phyloP scores from a whole-genome alignment of 2,329 filamentous ascomycete species.

The Trichoderma endophyticum region DNA sequence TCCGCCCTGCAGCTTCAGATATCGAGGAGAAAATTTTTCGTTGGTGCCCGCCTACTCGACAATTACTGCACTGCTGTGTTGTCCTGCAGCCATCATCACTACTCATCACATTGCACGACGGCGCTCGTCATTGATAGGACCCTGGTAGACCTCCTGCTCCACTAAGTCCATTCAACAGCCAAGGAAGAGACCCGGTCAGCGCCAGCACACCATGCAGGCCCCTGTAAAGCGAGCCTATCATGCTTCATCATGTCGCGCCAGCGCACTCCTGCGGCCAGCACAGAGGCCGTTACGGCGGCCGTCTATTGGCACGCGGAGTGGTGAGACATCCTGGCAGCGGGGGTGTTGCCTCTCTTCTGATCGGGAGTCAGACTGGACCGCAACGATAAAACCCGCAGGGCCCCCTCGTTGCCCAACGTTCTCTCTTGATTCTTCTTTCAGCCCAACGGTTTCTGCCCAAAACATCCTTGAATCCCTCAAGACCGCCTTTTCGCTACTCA shows the following conservation, averaged over 20 bases:
- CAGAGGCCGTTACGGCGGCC: slow-evolving; percentile 35
- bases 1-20: slow-evolving; percentile 6
- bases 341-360: slow-evolving; percentile 24
- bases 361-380: slow-evolving; percentile 29
- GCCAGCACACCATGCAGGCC: slow-evolving; percentile 30
- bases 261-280: slow-evolving; percentile 48
- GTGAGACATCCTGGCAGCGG: slow-evolving; percentile 26
- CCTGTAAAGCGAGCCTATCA: slow-evolving; percentile 41
- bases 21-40: slow-evolving; percentile 14
- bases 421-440: slow-evolving; percentile 33
- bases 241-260: slow-evolving; percentile 41
- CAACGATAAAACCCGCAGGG: slow-evolving; percentile 49
- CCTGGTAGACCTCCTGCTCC: slow-evolving; percentile 29
- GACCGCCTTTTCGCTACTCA: slow-evolving; percentile 24
- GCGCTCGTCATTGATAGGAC: slow-evolving; percentile 43
- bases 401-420: slow-evolving; percentile 44
- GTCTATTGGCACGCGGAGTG: slow-evolving; percentile 20
- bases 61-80: slow-evolving; percentile 41
- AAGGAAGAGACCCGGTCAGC: slow-evolving; percentile 39
- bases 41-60: slow-evolving; percentile 10
- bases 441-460: slow-evolving; percentile 43
- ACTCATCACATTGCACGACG: slow-evolving; percentile 33
- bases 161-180: slow-evolving; percentile 33
- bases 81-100: slow-evolving; percentile 44
- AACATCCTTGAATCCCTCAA: slow-evolving; percentile 23